Base-by-base conservation (phyloP, 352 stramenopile genomes). In the Plasmopara muralis region DNA sequence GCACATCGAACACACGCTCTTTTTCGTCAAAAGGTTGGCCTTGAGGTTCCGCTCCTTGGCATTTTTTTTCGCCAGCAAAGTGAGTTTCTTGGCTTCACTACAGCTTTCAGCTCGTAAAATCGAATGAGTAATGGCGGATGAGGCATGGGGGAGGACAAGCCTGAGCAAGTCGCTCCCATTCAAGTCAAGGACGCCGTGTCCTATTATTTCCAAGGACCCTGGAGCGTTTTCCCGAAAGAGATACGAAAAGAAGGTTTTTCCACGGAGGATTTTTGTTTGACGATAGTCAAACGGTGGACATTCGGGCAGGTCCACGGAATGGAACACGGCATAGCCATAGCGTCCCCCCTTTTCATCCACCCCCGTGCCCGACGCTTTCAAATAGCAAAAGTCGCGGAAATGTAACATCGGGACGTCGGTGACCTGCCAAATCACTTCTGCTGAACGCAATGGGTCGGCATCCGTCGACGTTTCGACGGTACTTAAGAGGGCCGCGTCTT, bases 31-130 rank as follows among this genome's bases (percentile, higher is more conserved):
- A 6, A 30, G 28, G 8, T 54, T 48, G 6, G 51, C 31, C 10
- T 35, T 30, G 9, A 57, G 46, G 12, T 34, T 42, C 16, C 47
- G 58, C 28, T 48, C 54, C 2, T 56, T 43, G 39, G 14, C 15
- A 33, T 64, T 47, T 9, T 29, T 50, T 16, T 51, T 35, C 25
- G 66, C 66, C 33, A 82, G 16, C 39, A 77, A 39, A 16, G 68
- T 78, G 15, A 80, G 51, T 41, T 74, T 80, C 61, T 80, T 80
- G 25, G 64, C 61, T 29, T 77, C 62, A 6, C 61, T 60, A 25
- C 57, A 74, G 13, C 43, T 55, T 15, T 55, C 55, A 37, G 60
- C 41, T 33, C 48, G 51, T 2, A 77, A 46, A 29, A 74, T 25
- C 29, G 58, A 60, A 8, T 64, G 52, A 7, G 70, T 60, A 16